phyloP scores from a whole-genome alignment of 1,284 basidiomycete species.

The Schizophyllum amplum region DNA sequence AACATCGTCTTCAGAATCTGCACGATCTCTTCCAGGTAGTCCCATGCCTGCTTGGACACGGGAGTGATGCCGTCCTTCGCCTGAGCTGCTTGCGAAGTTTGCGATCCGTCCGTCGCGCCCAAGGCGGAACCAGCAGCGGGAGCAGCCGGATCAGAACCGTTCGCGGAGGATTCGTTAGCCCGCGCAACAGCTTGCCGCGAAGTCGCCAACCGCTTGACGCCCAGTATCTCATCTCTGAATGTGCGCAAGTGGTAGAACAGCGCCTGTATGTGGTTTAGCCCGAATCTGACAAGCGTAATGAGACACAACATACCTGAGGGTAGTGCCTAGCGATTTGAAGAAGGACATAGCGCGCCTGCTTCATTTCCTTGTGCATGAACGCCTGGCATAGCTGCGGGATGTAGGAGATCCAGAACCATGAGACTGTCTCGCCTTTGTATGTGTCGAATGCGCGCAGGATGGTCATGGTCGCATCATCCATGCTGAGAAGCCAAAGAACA shows the following conservation, averaged over 20 bases:
- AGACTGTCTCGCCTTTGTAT: conserved; percentile 94
- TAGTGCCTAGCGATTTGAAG: conserved; percentile 88
- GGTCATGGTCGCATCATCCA: conserved; percentile 75
- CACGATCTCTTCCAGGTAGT: conserved; percentile 91
- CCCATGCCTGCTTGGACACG: conserved; percentile 72
- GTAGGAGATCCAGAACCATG: conserved; percentile 99
- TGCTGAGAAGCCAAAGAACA: conserved; percentile 92
- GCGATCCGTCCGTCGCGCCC: neutral
- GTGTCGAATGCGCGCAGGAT: conserved; percentile 91
- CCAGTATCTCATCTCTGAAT: conserved; percentile 80
- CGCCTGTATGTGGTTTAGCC: conserved; percentile 46
- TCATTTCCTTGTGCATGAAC: conserved; percentile 86
- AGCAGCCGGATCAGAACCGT: neutral
- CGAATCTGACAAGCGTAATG: conserved; percentile 5
- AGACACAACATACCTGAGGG: conserved; percentile 67
- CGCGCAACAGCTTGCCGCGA: conserved; percentile 3
- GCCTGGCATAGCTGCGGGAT: conserved; percentile 95
- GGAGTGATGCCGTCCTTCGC: conserved; percentile 22
- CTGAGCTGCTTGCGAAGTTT: neutral
- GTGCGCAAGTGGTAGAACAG: conserved; percentile 95
- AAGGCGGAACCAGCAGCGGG: neutral
- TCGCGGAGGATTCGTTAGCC: neutral
- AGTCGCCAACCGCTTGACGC: conserved; percentile 30
- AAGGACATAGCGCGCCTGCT: conserved; percentile 87
- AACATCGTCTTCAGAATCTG: conserved; percentile 95